These are phyloP conservation scores for Dissoconium aciculare DNA, from an alignment of 2,329 filamentous ascomycete species.

Conservation along the genomic window DNA sequence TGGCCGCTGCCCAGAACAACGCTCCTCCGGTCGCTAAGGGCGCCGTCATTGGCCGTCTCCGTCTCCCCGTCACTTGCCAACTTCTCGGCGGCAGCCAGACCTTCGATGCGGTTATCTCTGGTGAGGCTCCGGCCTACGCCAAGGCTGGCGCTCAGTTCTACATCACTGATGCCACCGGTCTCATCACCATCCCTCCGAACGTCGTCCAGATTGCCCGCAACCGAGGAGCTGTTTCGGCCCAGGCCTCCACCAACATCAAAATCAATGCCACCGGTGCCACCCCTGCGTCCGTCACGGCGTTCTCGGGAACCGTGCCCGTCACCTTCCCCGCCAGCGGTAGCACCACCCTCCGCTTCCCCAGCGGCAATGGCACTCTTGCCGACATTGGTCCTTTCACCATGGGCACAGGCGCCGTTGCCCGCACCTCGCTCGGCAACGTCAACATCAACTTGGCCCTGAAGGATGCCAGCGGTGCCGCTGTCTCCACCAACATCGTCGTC, in stretches of 20 bases:
- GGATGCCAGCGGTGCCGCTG: background rate
- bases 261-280: constrained; percentile 1
- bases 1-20: no score
- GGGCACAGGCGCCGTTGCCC: constrained; percentile 1
- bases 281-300: constrained; percentile 1
- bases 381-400: constrained; percentile 3
- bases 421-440: constrained; percentile 3
- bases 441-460: constrained; percentile 2
- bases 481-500: constrained; percentile 1
- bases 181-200: constrained; percentile 3
- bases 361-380: constrained; percentile 2
- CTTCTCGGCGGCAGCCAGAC: constrained; percentile 1
- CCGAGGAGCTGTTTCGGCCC: constrained; percentile 1
- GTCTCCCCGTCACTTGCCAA: constrained; percentile 3
- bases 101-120: constrained; percentile 3
- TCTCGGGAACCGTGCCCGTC: constrained; percentile 1
- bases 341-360: constrained; percentile 2
- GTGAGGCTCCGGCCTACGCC: constrained; percentile 1
- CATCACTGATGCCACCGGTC: constrained; percentile 3
- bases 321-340: background rate
- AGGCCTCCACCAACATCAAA: constrained; percentile 1
- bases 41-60: no score
- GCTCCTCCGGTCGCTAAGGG: no score
- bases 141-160: constrained; percentile 2
- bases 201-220: constrained; percentile 1